Evolutionary conservation across 1,139 yeast species (phyloP), one percentile per base, ranked within the genome.

Genomic region (Blastobotrys illinoisensis): DNA sequence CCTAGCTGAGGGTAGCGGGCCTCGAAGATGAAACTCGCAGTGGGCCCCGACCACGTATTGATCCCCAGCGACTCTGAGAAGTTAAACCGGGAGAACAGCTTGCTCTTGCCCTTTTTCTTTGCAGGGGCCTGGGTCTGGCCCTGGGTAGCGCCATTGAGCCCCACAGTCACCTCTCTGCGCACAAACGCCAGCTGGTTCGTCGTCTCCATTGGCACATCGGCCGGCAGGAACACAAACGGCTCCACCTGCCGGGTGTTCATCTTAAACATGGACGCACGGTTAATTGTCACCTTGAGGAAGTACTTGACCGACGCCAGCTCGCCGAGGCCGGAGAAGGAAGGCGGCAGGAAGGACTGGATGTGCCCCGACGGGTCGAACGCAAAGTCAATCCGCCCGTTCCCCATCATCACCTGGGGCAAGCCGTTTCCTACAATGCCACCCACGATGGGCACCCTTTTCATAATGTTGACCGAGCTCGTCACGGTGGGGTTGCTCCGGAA

Each of bases 281-380:
- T 80, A 49, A 83, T 82, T 0, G 87, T 82, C 9, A 76, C 86
- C 64, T 83, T 83, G 54, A 83, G 72, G 62, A 76, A 81, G 63
- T 82, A 82, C 47, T 62, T 72, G 47, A 83, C 69, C 2, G 73
- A 67, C 11, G 83, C 86, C 60, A 68, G 66, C 9, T 75, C 75
- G 1, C 76, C 79, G 55, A 76, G 58, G 5, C 79, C 82, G 19
- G 75, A 68, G 21, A 83, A 67, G 0, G 86, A 75, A 0, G 89
- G 88, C 2, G 88, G 88, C 44, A 83, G 67, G 48, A 74, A 77
- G 1, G 73, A 64, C 1, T 69, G 66, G 2, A 74, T 63, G 62
- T 82, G 87, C 51, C 74, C 53, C 6, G 62, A 53, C 0, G 67
- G 59, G 24, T 62, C 61, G 11, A 62, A 54, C 19, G 65, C 65